These are phyloP conservation scores for Ciborinia camelliae DNA, from an alignment of 2,329 filamentous ascomycete genomes.

Conservation along the genomic window DNA sequence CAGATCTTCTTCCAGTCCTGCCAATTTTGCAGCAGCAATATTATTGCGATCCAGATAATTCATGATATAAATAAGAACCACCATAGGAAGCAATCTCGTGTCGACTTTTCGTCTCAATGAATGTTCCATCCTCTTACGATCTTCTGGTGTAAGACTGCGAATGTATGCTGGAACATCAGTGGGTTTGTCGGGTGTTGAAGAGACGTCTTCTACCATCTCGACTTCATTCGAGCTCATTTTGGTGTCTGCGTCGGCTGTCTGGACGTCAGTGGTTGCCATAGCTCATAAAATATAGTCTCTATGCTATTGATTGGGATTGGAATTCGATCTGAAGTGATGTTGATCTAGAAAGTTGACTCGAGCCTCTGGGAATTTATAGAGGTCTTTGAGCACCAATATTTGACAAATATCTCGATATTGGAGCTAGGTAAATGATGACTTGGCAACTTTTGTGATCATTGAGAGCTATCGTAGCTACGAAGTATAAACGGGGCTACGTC, in stretches of 20 bases:
- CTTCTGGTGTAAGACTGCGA: conserved; percentile 48
- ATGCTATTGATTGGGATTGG: not conserved
- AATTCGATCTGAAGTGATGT: not conserved
- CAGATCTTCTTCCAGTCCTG: conserved; percentile 46
- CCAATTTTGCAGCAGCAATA: conserved; percentile 53
- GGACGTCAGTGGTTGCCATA: not conserved
- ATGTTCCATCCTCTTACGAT: conserved; percentile 51
- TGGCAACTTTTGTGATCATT: not conserved
- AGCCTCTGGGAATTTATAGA: not conserved
- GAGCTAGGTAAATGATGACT: not conserved
- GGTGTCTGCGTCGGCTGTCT: not conserved
- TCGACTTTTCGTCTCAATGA: conserved; percentile 63
- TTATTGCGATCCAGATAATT: conserved; percentile 62
- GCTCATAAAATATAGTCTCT: not conserved
- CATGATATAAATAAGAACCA: conserved; percentile 68
- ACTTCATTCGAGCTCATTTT: conserved; percentile 12
- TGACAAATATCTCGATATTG: not conserved
- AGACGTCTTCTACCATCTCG: conserved; percentile 19
- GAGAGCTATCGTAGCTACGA: not conserved
- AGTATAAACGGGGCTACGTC: not conserved
- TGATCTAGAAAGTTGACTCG: not conserved
- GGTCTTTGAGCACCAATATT: not conserved
- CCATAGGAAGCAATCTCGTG: conserved; percentile 59
- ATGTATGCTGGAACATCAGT: conserved; percentile 35
- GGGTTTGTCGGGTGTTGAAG: not conserved